Percentiles rank a stretch among this genome's conserved stretches.
Conservation (phyloP, 345 rosid genomes). For the Aegle marmelos region DNA sequence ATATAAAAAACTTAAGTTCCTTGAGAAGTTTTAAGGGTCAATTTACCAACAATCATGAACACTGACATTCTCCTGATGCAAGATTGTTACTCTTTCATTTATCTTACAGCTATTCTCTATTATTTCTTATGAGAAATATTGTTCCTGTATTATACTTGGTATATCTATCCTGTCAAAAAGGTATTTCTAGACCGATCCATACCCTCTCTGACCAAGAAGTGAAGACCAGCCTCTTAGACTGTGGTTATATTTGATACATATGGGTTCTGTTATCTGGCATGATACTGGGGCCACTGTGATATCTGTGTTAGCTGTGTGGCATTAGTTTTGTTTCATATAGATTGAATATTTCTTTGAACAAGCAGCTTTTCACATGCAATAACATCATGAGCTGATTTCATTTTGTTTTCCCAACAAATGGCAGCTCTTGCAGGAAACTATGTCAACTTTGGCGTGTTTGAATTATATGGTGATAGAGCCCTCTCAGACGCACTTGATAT, state of each 20-base stretch:
- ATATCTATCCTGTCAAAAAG: background rate
- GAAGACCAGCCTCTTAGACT: background rate
- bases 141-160: background rate
- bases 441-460: conserved; percentile 96
- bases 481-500: conserved; percentile 93
- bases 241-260: background rate
- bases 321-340: background rate
- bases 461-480: conserved; percentile 96
- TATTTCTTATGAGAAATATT: too few relatives aligned
- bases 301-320: background rate
- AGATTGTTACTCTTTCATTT: background rate
- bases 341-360: background rate
- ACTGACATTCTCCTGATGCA: background rate
- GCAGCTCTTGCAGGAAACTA: conserved; percentile 94
- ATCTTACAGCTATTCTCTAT: background rate
- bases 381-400: background rate
- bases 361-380: background rate
- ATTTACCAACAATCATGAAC: too few relatives aligned
- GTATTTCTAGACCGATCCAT: background rate
- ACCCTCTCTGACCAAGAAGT: background rate
- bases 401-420: conserved; percentile 22
- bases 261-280: background rate
- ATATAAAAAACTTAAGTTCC: background rate
- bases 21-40: background rate
- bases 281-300: background rate